A percentile compares a stretch with the other conserved stretches of the same genome.
Evolutionary conservation across 768 basidiomycete species (phyloP).

Genomic region (Podaxis sp.): DNA sequence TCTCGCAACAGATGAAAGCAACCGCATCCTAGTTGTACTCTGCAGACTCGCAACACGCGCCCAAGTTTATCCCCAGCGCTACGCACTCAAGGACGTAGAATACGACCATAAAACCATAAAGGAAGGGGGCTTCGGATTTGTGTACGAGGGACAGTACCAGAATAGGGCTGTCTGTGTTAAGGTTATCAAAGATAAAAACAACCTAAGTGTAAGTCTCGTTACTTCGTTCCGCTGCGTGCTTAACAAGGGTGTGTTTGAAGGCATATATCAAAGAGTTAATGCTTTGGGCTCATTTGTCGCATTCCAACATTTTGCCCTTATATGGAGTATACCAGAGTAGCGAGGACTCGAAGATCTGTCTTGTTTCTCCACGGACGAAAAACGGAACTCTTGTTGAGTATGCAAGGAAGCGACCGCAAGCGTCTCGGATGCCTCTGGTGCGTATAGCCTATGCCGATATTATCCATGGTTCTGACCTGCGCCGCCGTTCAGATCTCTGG

Average conservation of each 20-base stretch:
- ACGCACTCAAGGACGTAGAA: not conserved
- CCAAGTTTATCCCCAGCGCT: not conserved
- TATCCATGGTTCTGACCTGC: too few relatives aligned
- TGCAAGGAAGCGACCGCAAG: constrained; percentile 14
- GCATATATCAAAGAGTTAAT: not conserved
- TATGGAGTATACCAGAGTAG: not conserved
- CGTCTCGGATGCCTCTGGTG: constrained; percentile 18
- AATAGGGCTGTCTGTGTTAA: not conserved
- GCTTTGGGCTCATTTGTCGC: not conserved
- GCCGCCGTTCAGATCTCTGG: not conserved
- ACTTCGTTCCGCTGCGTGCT: not conserved
- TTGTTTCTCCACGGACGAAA: constrained; percentile 4
- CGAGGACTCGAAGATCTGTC: not conserved
- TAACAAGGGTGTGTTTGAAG: not conserved
- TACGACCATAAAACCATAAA: not conserved
- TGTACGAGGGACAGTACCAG: not conserved
- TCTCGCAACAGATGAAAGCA: not conserved
- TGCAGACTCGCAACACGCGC: not conserved
- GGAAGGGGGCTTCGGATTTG: not conserved
- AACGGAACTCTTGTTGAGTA: constrained; percentile 21
- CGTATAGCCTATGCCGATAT: not conserved
- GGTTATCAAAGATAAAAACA: not conserved
- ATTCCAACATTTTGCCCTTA: not conserved
- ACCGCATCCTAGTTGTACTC: not conserved
- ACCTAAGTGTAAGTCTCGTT: not conserved